Evolutionary conservation across 768 basidiomycete genomes (phyloP), one percentile per base, ranked within the genome.

Genomic region (Pleurotus giganteus): DNA sequence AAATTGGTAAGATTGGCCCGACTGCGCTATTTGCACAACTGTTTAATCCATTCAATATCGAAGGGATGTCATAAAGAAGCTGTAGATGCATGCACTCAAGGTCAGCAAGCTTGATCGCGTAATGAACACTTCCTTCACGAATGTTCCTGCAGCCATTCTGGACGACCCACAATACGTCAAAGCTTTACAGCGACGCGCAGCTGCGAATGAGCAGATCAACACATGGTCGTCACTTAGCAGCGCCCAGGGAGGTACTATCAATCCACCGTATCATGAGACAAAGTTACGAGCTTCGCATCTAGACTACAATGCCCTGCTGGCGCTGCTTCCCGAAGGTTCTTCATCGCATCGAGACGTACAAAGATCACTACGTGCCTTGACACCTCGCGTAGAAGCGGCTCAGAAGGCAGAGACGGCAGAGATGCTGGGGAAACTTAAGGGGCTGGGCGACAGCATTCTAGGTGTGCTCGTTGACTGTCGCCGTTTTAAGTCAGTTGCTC

Each of bases 391-490:
- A 32, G 86, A 88, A 63, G 79, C 74, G 12, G 89, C 89, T 13
- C 91, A 94, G 71, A 89, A 93, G 69, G 76, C 73, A 58, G 94
- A 98, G 71, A 94, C 89, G 42, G 80, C 80, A 2, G 96, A 98
- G 71, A 97, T 98, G 91, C 55, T 98, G 64, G 83, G 76, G 57
- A 97, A 98, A 71, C 68, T 99, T 53, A 99, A 99, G 67, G 90
- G 88, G 4, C 69, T 99, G 6, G 96, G 96, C 1, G 94, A 99
- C 66, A 90, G 79, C 54, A 75, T 99, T 43, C 76, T 99, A 17
- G 95, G 96, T 86, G 63, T 54, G 79, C 60, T 12, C 13, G 4
- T 26, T 15, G n/a, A 3, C 37, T 12, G 29, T 21, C 11, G 8
- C 23, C 2, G 9, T 31, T 2, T 28, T n/a, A 32, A 26, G 1